Percentiles rank a stretch among this genome's conserved stretches.
phyloP scores from a whole-genome alignment of 1,139 yeast species.

The Kluyveromyces sp. region DNA sequence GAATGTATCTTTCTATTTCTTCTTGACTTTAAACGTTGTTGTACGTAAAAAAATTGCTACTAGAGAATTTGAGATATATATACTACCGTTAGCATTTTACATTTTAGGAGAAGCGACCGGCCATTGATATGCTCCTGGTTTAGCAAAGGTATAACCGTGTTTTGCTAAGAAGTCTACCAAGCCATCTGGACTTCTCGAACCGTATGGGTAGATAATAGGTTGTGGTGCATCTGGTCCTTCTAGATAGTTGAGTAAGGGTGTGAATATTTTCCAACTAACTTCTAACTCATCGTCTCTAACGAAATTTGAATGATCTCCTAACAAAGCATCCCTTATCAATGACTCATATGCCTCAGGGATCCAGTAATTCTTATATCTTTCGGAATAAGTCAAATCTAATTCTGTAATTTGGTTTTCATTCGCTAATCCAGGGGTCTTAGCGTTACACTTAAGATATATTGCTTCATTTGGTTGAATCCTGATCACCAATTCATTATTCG shows the following conservation, averaged over 20 bases:
- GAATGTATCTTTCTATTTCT: too few species aligned
- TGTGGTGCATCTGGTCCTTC: conserved; percentile 62
- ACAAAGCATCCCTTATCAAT: conserved; percentile 78
- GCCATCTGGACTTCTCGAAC: conserved; percentile 79
- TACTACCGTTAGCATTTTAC: neutral
- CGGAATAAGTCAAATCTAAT: conserved; percentile 77
- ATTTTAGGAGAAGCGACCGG: conserved; percentile 58
- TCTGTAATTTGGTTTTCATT: conserved; percentile 79
- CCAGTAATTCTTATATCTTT: conserved; percentile 80
- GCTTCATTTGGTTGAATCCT: conserved; percentile 95
- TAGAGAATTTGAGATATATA: neutral
- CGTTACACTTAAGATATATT: conserved; percentile 81
- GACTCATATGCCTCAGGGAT: conserved; percentile 98
- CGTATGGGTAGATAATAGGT: conserved; percentile 71
- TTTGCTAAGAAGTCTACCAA: conserved; percentile 53
- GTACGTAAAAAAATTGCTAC: too few species aligned
- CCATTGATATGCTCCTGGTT: conserved; percentile 66
- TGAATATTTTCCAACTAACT: conserved; percentile 84
- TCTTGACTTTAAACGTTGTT: too few species aligned
- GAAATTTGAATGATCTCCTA: conserved; percentile 93
- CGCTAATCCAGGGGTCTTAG: conserved; percentile 87
- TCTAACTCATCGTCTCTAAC: conserved; percentile 98
- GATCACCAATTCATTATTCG: conserved; percentile 87
- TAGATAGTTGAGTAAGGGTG: conserved; percentile 76
- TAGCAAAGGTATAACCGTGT: conserved; percentile 64